These are phyloP conservation scores for Pouteria glomerata DNA, from an alignment of 148 eudicot species.

Conservation along the genomic window DNA sequence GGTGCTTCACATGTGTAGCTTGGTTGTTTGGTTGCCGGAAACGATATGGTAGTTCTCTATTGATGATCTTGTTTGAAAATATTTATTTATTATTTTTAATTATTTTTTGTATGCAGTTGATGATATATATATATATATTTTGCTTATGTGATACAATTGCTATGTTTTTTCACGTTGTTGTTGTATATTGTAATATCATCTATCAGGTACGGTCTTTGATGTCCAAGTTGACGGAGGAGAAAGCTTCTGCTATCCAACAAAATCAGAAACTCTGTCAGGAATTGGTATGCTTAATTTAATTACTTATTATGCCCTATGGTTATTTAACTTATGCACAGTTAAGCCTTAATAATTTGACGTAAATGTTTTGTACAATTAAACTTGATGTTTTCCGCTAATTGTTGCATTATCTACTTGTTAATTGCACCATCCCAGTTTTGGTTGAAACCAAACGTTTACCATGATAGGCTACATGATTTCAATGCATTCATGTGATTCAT, in stretches of 20 bases:
- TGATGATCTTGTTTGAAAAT: not conserved
- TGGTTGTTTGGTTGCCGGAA: not conserved
- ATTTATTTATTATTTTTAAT: not conserved
- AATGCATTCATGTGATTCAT: not conserved
- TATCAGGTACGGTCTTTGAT: conserved; percentile 49
- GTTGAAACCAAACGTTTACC: not conserved
- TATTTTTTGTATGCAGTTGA: not conserved
- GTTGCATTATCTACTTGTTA: not conserved
- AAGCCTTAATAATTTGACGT: not conserved
- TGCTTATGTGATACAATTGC: not conserved
- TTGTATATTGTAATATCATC: not conserved
- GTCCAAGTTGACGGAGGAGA: conserved; percentile 78
- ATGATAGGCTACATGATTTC: not conserved
- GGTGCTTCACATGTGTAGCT: not conserved
- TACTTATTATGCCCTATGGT: conserved; percentile 16
- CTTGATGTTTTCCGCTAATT: not conserved
- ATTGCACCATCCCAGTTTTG: not conserved
- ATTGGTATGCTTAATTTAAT: conserved; percentile 21
- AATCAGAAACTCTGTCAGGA: conserved; percentile 76
- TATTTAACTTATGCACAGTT: not conserved
- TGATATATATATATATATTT: not conserved
- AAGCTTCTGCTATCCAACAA: conserved; percentile 58
- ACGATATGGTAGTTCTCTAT: not conserved
- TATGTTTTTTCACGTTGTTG: too few relatives aligned
- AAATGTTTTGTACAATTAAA: conserved; percentile 5